phyloP scores from a whole-genome alignment of 2,329 filamentous ascomycete genomes.

The Alternaria incomplexa region DNA sequence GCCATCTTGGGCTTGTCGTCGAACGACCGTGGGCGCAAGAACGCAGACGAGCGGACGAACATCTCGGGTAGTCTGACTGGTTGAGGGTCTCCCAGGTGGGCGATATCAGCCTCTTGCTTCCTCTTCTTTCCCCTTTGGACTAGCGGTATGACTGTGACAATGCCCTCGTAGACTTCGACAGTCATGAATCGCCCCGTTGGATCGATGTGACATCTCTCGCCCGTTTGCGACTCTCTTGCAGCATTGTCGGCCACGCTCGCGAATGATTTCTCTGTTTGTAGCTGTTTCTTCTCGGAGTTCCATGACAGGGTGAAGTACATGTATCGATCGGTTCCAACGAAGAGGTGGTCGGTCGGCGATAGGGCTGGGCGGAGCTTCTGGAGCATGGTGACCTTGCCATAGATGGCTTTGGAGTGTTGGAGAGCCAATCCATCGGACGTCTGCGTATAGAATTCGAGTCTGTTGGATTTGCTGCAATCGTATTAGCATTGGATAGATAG shows the following conservation, averaged over 20 bases:
- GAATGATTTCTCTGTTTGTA: conserved; percentile 64
- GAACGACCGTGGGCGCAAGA: conserved; percentile 62
- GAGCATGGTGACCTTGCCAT: conserved; percentile 86
- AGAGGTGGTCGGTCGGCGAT: conserved; percentile 80
- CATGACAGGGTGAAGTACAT: conserved; percentile 91
- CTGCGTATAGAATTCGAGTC: conserved; percentile 81
- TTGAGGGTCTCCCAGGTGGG: conserved; percentile 66
- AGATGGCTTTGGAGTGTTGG: conserved; percentile 73
- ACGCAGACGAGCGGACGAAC: conserved; percentile 69
- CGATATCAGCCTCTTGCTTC: conserved; percentile 56
- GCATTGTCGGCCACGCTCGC: conserved; percentile 67
- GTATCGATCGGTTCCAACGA: conserved; percentile 87
- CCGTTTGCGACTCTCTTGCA: conserved; percentile 76
- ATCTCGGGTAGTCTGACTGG: conserved; percentile 70
- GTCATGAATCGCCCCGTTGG: conserved; percentile 74
- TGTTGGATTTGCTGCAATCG: conserved; percentile 71
- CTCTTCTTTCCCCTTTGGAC: conserved; percentile 60
- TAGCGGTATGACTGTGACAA: conserved; percentile 69
- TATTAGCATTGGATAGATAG: conserved; percentile 13
- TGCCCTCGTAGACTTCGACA: conserved; percentile 71
- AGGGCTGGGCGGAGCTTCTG: conserved; percentile 78
- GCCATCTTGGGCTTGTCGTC: conserved; percentile 65
- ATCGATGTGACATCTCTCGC: conserved; percentile 83
- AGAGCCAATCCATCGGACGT: conserved; percentile 66
- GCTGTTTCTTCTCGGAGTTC: conserved; percentile 65